Conservation (phyloP, 2,329 filamentous ascomycete species). For the Grosmannia huntii region DNA sequence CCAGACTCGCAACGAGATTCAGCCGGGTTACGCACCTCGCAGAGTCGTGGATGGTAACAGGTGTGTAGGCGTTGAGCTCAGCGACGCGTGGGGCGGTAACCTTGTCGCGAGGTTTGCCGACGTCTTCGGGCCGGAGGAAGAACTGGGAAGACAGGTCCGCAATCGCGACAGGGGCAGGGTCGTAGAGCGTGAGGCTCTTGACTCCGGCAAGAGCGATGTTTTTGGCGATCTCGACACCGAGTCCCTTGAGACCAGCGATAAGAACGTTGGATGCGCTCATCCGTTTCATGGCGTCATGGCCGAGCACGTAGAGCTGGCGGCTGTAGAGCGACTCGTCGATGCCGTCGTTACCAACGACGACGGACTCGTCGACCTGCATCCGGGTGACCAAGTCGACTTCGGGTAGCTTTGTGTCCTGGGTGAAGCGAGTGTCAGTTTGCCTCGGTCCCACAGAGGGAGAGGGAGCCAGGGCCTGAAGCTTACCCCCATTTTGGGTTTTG, state of each 20-base stretch:
- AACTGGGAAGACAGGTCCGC: slow-evolving; percentile 94
- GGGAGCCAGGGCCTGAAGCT: slow-evolving; percentile 18
- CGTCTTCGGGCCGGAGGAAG: slow-evolving; percentile 78
- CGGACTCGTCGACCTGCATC: slow-evolving; percentile 52
- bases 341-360: slow-evolving; percentile 31
- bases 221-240: slow-evolving; percentile 97
- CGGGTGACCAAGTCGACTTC: slow-evolving; percentile 50
- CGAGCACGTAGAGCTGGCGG: slow-evolving; percentile 58
- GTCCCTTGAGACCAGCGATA: slow-evolving; percentile 78
- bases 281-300: slow-evolving; percentile 88
- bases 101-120: slow-evolving; percentile 81
- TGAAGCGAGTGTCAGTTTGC: slow-evolving; percentile 2
- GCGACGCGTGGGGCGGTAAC: slow-evolving; percentile 81
- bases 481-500: slow-evolving; percentile 51
- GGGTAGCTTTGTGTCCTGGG: slow-evolving; percentile 35
- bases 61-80: slow-evolving; percentile 93
- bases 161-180: slow-evolving; percentile 72
- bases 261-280: slow-evolving; percentile 96
- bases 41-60: slow-evolving; percentile 63
- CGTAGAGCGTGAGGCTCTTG: slow-evolving; percentile 89
- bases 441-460: background rate
- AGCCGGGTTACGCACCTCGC: slow-evolving; percentile 26
- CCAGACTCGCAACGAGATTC: no score
- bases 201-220: slow-evolving; percentile 96
- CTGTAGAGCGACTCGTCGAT: slow-evolving; percentile 66